phyloP scores from a whole-genome alignment of 441 rosid genomes.

The Erodium texanum region DNA sequence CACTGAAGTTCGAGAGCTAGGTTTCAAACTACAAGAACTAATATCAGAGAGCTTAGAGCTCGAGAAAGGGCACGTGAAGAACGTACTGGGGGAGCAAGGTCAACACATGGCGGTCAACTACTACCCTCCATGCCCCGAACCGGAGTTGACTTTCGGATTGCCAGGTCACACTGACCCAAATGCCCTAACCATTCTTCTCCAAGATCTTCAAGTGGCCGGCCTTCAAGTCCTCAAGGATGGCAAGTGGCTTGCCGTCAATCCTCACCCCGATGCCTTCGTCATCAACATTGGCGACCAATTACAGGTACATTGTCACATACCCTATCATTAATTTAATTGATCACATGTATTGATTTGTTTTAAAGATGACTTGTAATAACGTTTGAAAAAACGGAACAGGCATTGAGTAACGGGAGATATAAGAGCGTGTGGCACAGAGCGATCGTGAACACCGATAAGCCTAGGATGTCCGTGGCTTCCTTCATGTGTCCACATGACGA shows the following conservation, averaged over 20 bases:
- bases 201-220: slow-evolving; percentile 44
- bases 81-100: slow-evolving; percentile 52
- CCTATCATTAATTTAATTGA: too few relatives aligned
- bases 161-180: slow-evolving; percentile 68
- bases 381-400: slow-evolving; percentile 24
- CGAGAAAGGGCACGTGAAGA: slow-evolving; percentile 37
- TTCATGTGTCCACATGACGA: slow-evolving; percentile 42
- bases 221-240: slow-evolving; percentile 54
- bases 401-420: slow-evolving; percentile 55
- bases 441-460: slow-evolving; percentile 32
- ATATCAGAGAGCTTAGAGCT: slow-evolving; percentile 60
- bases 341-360: too few relatives aligned
- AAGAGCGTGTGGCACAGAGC: slow-evolving; percentile 65
- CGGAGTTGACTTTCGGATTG: slow-evolving; percentile 60
- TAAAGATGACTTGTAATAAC: background rate
- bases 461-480: slow-evolving; percentile 48
- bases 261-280: slow-evolving; percentile 54
- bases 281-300: slow-evolving; percentile 60
- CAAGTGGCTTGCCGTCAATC: slow-evolving; percentile 53
- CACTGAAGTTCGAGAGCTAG: slow-evolving; percentile 41
- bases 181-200: slow-evolving; percentile 57
- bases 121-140: slow-evolving; percentile 64
- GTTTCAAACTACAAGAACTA: slow-evolving; percentile 35
- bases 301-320: slow-evolving; percentile 28
- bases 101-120: slow-evolving; percentile 70